Evolutionary conservation across 2,329 filamentous ascomycete species (phyloP), one percentile per base, ranked within the genome.

Genomic region (Aspergillus viridinutans): DNA sequence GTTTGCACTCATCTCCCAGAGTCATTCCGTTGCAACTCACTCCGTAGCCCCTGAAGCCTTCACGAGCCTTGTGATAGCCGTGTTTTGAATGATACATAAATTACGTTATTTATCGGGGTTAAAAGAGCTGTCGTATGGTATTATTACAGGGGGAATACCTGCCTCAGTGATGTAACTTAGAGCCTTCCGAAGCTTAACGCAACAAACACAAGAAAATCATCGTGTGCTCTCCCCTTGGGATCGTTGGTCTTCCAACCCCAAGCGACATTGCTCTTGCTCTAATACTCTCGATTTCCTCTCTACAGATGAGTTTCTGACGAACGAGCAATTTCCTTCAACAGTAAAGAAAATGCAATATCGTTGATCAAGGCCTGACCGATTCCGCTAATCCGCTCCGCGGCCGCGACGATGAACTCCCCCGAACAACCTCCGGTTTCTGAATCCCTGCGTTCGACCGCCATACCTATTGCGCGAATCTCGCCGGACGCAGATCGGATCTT

Each of bases 381-480:
- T 25, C 35, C 48, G 29, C 59, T 59, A 56, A 55, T 32, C 35
- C 48, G 29, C 59, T 60, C 51, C 54, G 53, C 58, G 54, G 57
- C 58, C 58, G 61, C 59, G 63, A 65, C 61, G 58, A 73, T 74
- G 68, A 66, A 71, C 57, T 61, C 62, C 53, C 63, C 56, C 57
- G 61, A 65, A 35, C 60, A 62, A 53, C 61, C 64, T 57, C 56
- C 61, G 43, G 60, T 58, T 29, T 59, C 68, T 43, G 64, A 66
- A 54, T 55, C 59, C 50, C 58, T 65, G 49, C 61, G 57, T 45
- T 62, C 65, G 58, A 67, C 57, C 48, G 58, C 63, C 20, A 65
- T 74, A 53, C 69, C 76, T 23, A 77, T 80, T 54, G 72, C 76
- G 47, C 64, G 74, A 57, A 68, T 80, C 21, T 72, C 72, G 14